Conservation (phyloP, 139 green algal genomes). For the Tetraselmis striata region DNA sequence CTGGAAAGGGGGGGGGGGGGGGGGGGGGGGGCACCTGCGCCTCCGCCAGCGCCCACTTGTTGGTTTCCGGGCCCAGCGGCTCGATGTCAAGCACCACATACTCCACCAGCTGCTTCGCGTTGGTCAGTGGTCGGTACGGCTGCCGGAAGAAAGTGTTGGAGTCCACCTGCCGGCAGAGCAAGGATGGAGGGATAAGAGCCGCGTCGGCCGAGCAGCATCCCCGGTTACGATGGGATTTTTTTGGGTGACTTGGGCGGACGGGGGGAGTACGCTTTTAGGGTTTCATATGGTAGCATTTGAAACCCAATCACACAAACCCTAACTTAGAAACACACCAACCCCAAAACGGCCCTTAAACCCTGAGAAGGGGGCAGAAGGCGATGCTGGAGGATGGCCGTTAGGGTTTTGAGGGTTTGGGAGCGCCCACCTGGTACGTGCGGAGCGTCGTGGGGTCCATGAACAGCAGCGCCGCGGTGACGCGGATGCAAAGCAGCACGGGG, state of each 20-base stretch:
- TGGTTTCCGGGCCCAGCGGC: conserved; percentile 9
- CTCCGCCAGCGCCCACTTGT: conserved; percentile 38
- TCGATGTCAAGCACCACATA: conserved; percentile 93
- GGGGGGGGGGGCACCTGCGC: conserved; percentile 52
- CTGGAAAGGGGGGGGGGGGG: too few species aligned
- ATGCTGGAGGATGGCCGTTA: too few species aligned
- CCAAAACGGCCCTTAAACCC: too few species aligned
- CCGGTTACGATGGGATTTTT: not conserved
- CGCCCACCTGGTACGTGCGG: conserved; percentile 59
- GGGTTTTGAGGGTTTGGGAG: too few species aligned
- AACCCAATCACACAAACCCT: too few species aligned
- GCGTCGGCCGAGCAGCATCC: not conserved
- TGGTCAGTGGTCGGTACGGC: conserved; percentile 58
- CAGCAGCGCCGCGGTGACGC: conserved; percentile 77
- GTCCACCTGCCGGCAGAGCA: not conserved
- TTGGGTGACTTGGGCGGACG: not conserved
- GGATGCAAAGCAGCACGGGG: conserved; percentile 79
- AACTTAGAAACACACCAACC: too few species aligned
- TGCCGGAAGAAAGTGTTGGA: conserved; percentile 62
- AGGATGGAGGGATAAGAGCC: too few species aligned
- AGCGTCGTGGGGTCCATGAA: conserved; percentile 81
- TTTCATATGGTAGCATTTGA: too few species aligned
- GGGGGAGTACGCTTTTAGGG: too few species aligned
- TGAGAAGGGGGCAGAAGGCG: too few species aligned
- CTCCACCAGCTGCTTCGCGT: conserved; percentile 61